Evolutionary conservation across 257 asterid species (phyloP).

Genomic region (Agastache rugosa): DNA sequence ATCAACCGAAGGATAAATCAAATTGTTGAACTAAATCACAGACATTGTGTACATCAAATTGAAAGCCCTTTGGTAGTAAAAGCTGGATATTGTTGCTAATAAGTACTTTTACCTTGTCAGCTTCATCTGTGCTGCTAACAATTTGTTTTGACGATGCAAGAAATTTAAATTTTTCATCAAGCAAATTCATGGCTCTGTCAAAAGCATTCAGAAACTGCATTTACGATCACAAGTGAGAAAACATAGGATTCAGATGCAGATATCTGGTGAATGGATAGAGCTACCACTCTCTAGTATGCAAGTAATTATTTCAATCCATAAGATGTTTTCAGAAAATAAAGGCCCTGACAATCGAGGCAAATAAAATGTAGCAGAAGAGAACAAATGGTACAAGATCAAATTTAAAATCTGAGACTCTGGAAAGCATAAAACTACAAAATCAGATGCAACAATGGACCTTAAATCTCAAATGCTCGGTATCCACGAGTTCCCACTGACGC

Average conservation of each 20-base stretch:
- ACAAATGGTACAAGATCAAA: constrained; percentile 14
- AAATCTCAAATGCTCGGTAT: constrained; percentile 85
- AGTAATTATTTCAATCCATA: constrained; percentile 15
- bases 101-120: constrained; percentile 64
- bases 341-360: background rate
- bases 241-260: constrained; percentile 30
- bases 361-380: constrained; percentile 18
- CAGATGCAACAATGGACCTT: constrained; percentile 59
- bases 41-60: constrained; percentile 12
- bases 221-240: constrained; percentile 37
- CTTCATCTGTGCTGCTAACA: constrained; percentile 77
- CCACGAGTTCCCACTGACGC: constrained; percentile 94
- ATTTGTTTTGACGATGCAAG: constrained; percentile 80
- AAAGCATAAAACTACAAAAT: constrained; percentile 20
- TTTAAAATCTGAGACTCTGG: constrained; percentile 20
- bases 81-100: constrained; percentile 11
- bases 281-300: constrained; percentile 10
- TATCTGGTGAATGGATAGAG: constrained; percentile 9
- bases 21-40: background rate
- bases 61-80: background rate
- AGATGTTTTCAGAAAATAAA: constrained; percentile 13
- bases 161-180: constrained; percentile 77
- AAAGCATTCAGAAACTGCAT: constrained; percentile 96
- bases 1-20: constrained; percentile 21
- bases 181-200: constrained; percentile 86